Evolutionary conservation across 2,329 filamentous ascomycete species (phyloP).

Genomic region (Curvularia verruculosa): DNA sequence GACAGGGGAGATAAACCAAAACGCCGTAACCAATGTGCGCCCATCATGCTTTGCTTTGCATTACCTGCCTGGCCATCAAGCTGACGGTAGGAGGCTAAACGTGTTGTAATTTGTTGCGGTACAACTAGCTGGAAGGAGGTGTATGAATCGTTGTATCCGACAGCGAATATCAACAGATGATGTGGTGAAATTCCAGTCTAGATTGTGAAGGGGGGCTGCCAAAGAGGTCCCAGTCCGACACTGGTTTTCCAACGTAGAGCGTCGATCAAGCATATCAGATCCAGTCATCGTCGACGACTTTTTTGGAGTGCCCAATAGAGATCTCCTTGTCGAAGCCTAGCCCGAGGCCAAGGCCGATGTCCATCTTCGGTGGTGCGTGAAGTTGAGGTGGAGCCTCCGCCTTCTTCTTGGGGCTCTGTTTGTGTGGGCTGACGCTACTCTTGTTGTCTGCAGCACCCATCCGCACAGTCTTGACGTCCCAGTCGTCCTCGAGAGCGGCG

Average conservation of each 20-base stretch:
- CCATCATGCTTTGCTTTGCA: background rate
- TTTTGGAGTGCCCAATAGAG: constrained; percentile 20
- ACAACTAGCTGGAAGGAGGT: background rate
- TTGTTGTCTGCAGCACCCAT: constrained; percentile 63
- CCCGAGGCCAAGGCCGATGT: constrained; percentile 38
- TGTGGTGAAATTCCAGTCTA: background rate
- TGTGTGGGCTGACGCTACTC: constrained; percentile 37
- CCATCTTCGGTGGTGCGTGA: constrained; percentile 49
- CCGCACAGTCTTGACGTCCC: constrained; percentile 81
- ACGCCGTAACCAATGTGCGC: constrained; percentile 4
- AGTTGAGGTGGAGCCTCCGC: constrained; percentile 45
- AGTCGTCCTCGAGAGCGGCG: constrained; percentile 84
- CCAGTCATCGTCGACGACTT: constrained; percentile 41
- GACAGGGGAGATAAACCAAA: background rate
- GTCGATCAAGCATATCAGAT: constrained; percentile 26
- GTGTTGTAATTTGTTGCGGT: background rate
- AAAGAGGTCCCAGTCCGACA: background rate
- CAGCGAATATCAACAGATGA: background rate
- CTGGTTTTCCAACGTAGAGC: background rate
- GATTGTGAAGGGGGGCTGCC: background rate
- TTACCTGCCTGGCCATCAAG: background rate
- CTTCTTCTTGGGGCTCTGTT: constrained; percentile 53
- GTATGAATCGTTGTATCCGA: constrained; percentile 1
- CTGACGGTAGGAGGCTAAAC: background rate
- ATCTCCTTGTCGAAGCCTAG: constrained; percentile 42